Evolutionary conservation across 2,329 filamentous ascomycete species (phyloP), one percentile per base, ranked within the genome.

Genomic region (Sporothrix brasiliensis): DNA sequence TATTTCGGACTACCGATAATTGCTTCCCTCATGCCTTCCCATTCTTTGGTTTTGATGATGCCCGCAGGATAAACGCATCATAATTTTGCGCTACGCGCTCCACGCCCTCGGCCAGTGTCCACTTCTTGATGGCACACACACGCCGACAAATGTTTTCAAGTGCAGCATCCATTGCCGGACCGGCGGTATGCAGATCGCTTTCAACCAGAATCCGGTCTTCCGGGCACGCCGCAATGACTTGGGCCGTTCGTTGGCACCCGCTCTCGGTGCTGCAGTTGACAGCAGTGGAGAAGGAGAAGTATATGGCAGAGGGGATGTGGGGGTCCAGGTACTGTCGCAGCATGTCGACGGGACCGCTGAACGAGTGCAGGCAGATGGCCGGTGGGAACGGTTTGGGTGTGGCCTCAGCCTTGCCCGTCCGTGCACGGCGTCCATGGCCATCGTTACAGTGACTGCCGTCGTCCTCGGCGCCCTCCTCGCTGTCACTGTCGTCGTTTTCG

Each of bases 321-420:
- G 88, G 87, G 73, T 91, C 85, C 63, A 93, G 81, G 76, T 97
- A 98, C 78, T 93, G 93, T 74, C 87, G 89, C 50, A 97, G 81
- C 44, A 90, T 86, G 70, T 95, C 89, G 13, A 88, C 83, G 6
- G 90, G 86, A 0, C 93, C 94, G 63, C 92, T 96, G 79, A 93
- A 99, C 0, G 94, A 97, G 79, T 99, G 95, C 71, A 99, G 87
- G 77, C 95, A 99, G 77, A 98, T 90, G 10, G 94, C 84, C 0
- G 94, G 93, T 4, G 95, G 94, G 75, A 91, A 98, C 14, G 0
- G 91, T 88, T 0, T 83, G 75, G 24, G 58, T 3, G 58, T 47
- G 10, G 44, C 74, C 2, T 21, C 24, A 75, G 16, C 21, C 47
- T 53, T 39, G 27, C 5, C 27, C n/a, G 16, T 21, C 4, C 4